Conservation (phyloP, 139 green algal genomes). For the Tetradesmus lagerheimii region DNA sequence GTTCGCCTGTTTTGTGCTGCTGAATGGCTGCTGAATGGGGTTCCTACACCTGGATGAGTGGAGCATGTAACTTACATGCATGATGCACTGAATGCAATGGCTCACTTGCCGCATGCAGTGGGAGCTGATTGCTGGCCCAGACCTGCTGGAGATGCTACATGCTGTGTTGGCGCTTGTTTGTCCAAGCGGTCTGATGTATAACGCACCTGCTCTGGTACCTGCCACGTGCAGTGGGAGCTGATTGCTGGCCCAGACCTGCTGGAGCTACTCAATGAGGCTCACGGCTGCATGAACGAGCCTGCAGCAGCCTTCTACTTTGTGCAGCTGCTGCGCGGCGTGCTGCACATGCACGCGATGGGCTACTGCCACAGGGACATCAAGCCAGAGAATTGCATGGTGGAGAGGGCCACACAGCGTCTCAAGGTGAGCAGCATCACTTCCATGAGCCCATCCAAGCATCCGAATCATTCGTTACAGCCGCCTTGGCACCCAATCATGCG, state of each 20-base stretch:
- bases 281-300: slow-evolving; percentile 72
- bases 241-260: slow-evolving; percentile 86
- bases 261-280: slow-evolving; percentile 86
- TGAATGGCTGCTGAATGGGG: no score
- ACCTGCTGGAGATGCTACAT: not conserved
- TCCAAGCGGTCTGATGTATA: no score
- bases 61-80: no score
- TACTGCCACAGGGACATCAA: slow-evolving; percentile 81
- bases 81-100: no score
- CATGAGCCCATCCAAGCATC: no score
- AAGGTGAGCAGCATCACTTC: slow-evolving; percentile 7
- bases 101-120: not conserved
- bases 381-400: slow-evolving; percentile 37
- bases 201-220: no score
- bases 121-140: no score
- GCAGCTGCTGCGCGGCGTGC: slow-evolving; percentile 71
- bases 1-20: no score
- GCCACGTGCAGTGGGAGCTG: slow-evolving; percentile 78
- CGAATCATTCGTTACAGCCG: no score
- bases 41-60: no score
- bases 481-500: no score
- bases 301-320: slow-evolving; percentile 56
- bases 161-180: no score
- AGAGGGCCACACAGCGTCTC: not conserved
- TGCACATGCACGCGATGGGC: slow-evolving; percentile 77